Evolutionary conservation across 257 asterid species (phyloP).

Genomic region (Catharanthus roseus): DNA sequence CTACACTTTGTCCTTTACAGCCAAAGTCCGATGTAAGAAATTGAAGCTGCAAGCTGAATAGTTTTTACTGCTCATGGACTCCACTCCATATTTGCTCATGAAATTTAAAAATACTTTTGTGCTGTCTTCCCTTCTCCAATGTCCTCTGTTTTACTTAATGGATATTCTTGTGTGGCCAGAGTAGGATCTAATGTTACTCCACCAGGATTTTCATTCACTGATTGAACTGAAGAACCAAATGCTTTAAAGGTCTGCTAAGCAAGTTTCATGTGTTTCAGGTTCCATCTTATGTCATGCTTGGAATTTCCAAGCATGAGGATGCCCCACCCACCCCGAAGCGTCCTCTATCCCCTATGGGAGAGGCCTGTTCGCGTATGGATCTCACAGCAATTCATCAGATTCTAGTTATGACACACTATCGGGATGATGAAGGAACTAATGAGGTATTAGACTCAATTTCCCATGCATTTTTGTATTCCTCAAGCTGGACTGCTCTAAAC

Average conservation of each 20-base stretch:
- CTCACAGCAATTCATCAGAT: conserved; percentile 92
- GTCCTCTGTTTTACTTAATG: background rate
- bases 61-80: background rate
- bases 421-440: conserved; percentile 80
- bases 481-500: background rate
- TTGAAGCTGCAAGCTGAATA: background rate
- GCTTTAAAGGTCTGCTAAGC: conserved; percentile 1
- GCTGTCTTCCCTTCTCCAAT: background rate
- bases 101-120: background rate
- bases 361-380: conserved; percentile 92
- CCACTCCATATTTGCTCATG: background rate
- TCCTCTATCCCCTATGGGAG: conserved; percentile 88
- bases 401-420: conserved; percentile 82
- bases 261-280: conserved; percentile 43
- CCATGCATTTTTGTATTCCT: too few relatives aligned
- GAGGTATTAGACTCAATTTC: conserved; percentile 43
- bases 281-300: conserved; percentile 80
- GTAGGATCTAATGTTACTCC: background rate
- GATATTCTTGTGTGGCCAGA: background rate
- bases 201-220: background rate
- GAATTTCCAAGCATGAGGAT: conserved; percentile 70
- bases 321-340: conserved; percentile 65
- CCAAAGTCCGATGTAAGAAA: conserved; percentile 56
- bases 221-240: background rate
- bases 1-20: conserved; percentile 72